Conservation (phyloP, 345 rosid species). For the Brassica cretica region DNA sequence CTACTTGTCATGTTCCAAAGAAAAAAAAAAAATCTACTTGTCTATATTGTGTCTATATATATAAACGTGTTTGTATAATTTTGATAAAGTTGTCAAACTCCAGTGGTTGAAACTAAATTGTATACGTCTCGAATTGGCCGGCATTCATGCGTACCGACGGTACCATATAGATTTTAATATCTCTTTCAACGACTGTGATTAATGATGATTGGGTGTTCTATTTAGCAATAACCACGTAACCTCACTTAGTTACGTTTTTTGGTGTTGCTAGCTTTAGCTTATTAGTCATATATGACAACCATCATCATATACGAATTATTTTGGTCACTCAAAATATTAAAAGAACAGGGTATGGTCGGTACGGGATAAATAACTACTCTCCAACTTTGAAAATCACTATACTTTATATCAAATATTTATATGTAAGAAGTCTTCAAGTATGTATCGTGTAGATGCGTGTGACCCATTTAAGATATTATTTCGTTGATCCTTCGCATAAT, state of each 20-base stretch:
- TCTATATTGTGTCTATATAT: constrained; percentile 26
- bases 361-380: not conserved
- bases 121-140: constrained; percentile 37
- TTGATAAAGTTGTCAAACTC: constrained; percentile 12
- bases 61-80: not conserved
- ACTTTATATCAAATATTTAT: not conserved
- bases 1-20: not conserved
- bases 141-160: constrained; percentile 24
- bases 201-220: constrained; percentile 9
- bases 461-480: constrained; percentile 11
- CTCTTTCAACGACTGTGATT: not conserved
- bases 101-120: constrained; percentile 31
- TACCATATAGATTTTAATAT: not conserved
- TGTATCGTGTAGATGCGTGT: not conserved
- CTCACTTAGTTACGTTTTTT: not conserved
- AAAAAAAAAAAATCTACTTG: not conserved
- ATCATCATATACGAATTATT: not conserved
- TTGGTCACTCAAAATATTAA: not conserved
- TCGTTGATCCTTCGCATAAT: constrained; percentile 19
- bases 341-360: not conserved
- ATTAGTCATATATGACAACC: not conserved
- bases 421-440: not conserved
- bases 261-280: not conserved
- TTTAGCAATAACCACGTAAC: constrained; percentile 12
- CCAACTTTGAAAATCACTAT: constrained; percentile 4